These are phyloP conservation scores for Skeletonema menzelii DNA, from an alignment of 108 stramenopile species.

Conservation along the genomic window DNA sequence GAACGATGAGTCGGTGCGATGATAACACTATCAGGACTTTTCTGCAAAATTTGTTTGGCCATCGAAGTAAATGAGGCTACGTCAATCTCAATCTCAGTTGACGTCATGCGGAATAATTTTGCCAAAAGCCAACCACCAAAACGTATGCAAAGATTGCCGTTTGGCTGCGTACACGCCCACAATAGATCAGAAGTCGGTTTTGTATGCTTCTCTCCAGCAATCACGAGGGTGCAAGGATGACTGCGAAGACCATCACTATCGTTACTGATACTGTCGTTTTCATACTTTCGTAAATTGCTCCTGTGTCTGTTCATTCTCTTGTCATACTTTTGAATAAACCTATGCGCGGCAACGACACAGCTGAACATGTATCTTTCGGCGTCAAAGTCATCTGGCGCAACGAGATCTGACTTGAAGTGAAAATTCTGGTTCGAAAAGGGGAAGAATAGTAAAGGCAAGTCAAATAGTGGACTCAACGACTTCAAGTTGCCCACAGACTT, in stretches of 20 bases:
- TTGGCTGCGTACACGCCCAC: conserved; percentile 85
- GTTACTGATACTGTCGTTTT: neutral
- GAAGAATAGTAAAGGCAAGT: conserved; percentile 85
- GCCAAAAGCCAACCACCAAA: conserved; percentile 59
- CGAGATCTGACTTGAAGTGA: conserved; percentile 70
- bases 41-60: conserved; percentile 20
- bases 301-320: conserved; percentile 14
- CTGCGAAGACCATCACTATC: neutral
- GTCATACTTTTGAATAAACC: conserved; percentile 49
- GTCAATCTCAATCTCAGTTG: conserved; percentile 70
- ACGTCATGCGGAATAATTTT: conserved; percentile 60
- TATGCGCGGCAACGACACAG: conserved; percentile 72
- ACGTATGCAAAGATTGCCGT: conserved; percentile 59
- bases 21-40: conserved; percentile 39
- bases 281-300: conserved; percentile 6
- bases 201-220: conserved; percentile 57
- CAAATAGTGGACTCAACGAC: conserved; percentile 52
- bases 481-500: conserved; percentile 34
- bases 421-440: conserved; percentile 76
- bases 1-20: conserved; percentile 88
- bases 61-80: conserved; percentile 51
- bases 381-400: conserved; percentile 67
- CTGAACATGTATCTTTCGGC: conserved; percentile 78
- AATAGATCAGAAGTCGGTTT: conserved; percentile 44
- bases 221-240: conserved; percentile 33